phyloP scores from a whole-genome alignment of 306 rosid species.

The Quillaja saponaria region DNA sequence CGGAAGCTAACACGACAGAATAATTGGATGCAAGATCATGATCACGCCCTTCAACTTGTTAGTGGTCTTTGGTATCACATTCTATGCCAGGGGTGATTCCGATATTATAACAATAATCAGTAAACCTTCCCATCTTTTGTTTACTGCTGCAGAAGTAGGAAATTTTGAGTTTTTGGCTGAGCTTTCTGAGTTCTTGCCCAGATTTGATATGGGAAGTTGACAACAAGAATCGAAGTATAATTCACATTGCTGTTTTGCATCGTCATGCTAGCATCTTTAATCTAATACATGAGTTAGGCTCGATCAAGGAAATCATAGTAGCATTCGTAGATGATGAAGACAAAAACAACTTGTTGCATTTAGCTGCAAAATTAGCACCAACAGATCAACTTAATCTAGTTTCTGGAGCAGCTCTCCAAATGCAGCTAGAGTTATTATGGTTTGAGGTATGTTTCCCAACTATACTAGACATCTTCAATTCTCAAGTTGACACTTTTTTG shows the following conservation, averaged over 20 bases:
- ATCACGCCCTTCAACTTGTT: constrained; percentile 28
- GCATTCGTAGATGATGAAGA: constrained; percentile 25
- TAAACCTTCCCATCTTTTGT: constrained; percentile 34
- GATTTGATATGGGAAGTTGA: constrained; percentile 44
- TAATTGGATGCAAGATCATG: no score
- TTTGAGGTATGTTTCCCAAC: constrained; percentile 48
- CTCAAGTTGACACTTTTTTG: no score
- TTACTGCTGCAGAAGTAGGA: constrained; percentile 41
- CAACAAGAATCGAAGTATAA: constrained; percentile 32
- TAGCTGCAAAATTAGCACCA: constrained; percentile 45
- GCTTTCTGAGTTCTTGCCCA: constrained; percentile 33
- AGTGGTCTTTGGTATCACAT: constrained; percentile 19
- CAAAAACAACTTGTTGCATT: constrained; percentile 36
- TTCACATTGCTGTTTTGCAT: constrained; percentile 47
- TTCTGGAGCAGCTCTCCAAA: constrained; percentile 47
- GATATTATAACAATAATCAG: constrained; percentile 7
- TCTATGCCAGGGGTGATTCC: not conserved
- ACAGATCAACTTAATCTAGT: constrained; percentile 25
- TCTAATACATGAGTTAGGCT: constrained; percentile 32
- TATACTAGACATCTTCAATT: no score
- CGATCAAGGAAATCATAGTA: constrained; percentile 33
- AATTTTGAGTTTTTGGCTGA: constrained; percentile 39
- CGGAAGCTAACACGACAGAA: no score
- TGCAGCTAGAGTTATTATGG: constrained; percentile 45
- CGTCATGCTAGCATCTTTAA: constrained; percentile 38